Evolutionary conservation across 495 filamentous ascomycete species (phyloP), one percentile per base, ranked within the genome.

Genomic region (Corynascus novoguineensis): DNA sequence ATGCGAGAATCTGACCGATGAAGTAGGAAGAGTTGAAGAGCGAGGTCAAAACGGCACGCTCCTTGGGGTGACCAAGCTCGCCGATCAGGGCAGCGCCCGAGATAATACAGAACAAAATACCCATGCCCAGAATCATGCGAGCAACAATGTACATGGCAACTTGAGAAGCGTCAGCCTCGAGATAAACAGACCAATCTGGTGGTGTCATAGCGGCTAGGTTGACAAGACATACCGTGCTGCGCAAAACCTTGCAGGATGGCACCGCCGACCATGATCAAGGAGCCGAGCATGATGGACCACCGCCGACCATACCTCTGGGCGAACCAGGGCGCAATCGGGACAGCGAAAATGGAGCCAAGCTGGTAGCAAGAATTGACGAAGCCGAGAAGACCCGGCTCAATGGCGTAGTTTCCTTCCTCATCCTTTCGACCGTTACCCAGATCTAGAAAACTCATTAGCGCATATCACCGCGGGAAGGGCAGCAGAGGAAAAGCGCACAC

Each of bases 11-110:
- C 52, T 81, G 76, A 5, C 85, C 84, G 48, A 85, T 70, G 73
- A 76, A 89, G 68, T 82, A 88, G 7, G 78, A 74, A 15, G 73
- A 79, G 65, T 88, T 87, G 75, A 87, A 88, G 9, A 88, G 78
- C 27, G 82, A 84, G 5, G 82, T 87, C 58, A 89, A 64, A 38
- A 85, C 75, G 12, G 81, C 73, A 57, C 84, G 79, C 62, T 88
- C 83, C 62, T 83, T 85, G 19, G 85, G 86, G 65, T 86, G 81
- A 0, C 75, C 78, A 22, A 88, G 74, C 59, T 88, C 86, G 60
- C 80, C 84, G 34, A 88, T 81, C 51, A 87, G 66, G 21, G 79
- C 77, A 3, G 84, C 82, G 19, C 81, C 84, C 4, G 82, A 83
- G 29, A 84, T 76, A 59, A 86, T 86, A 58, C 81, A 84, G 61